phyloP scores from a whole-genome alignment of 805 yeast genomes.

The Torulaspora delbrueckii region DNA sequence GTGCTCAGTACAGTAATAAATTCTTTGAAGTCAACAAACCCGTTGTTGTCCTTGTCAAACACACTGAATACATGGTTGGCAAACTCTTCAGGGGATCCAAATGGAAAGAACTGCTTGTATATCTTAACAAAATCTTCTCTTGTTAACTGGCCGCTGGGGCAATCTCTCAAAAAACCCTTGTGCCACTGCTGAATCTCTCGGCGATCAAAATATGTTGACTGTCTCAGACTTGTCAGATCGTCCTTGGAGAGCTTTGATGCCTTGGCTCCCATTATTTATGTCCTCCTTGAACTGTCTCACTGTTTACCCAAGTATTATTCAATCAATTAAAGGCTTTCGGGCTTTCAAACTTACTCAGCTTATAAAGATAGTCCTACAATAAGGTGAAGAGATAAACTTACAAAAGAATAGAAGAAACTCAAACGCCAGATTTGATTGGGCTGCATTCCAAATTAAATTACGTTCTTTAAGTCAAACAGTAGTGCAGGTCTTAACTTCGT shows the following conservation, averaged over 20 bases:
- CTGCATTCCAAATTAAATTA: no score
- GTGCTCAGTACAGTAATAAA: conserved; percentile 83
- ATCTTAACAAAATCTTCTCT: conserved; percentile 86
- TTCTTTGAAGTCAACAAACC: conserved; percentile 84
- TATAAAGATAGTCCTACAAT: no score
- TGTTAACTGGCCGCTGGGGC: conserved; percentile 84
- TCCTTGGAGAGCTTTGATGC: conserved; percentile 90
- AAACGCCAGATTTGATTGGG: no score
- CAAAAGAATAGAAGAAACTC: no score
- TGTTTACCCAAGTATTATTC: background rate
- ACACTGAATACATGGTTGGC: conserved; percentile 84
- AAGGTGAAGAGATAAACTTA: no score
- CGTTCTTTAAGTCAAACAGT: no score
- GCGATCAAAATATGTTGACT: conserved; percentile 85
- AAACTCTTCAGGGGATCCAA: conserved; percentile 93
- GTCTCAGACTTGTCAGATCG: conserved; percentile 74
- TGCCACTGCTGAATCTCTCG: conserved; percentile 98
- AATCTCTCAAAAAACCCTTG: conserved; percentile 89
- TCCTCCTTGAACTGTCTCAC: background rate
- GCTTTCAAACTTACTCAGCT: background rate
- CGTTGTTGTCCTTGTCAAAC: conserved; percentile 77
- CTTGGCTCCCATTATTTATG: conserved; percentile 75
- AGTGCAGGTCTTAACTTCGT: background rate
- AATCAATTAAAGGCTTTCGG: background rate
- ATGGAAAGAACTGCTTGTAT: conserved; percentile 95